Base-by-base conservation (phyloP, 148 eudicot species). In the Nyssa sinensis region DNA sequence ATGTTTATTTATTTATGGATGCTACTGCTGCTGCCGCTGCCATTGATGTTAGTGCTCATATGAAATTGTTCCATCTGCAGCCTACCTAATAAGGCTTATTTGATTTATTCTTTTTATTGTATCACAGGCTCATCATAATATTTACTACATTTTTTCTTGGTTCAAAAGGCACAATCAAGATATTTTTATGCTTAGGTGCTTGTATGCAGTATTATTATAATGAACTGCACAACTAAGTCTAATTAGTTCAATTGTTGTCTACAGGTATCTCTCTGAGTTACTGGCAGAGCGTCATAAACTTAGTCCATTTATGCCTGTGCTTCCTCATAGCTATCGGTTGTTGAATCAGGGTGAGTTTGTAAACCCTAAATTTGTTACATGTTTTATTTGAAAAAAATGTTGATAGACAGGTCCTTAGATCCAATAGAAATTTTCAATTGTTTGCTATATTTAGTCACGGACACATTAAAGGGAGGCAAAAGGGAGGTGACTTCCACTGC, bases 221-320 rank as follows among this genome's bases (percentile, higher is more conserved):
- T 17, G 47, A 51, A 34, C 32, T 62, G 53, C 35, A 62, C 14
- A 70, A 13, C 39, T 61, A 16, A 58, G 51, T 25, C 41, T 55
- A 21, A 29, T 16, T 70, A 21, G 19, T 17, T 17, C 47, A 7
- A 51, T 37, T 64, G 13, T 64, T 55, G 24, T 72, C 71, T 39
- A 44, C 92, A 94, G 98, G 83, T 94, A 94, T 83, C 90, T 92
- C 7, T 62, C 90, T 12, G 98, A 94, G 74, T 73, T 94, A 84
- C 79, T 94, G 39, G 88, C 88, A 19, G 98, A 92, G 76, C 95
- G 97, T 64, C 85, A 94, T 55, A 94, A 94, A 66, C 84, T 94
- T 25, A 84, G 81, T 79, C 98, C 98, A 17, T 92, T 94, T 81
- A 60, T 86, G 82, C 88, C 95, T 0, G 91, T 94, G 72, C 92